Conservation (phyloP, 2,329 filamentous ascomycete species). For the Scolecobasidium constrictum region DNA sequence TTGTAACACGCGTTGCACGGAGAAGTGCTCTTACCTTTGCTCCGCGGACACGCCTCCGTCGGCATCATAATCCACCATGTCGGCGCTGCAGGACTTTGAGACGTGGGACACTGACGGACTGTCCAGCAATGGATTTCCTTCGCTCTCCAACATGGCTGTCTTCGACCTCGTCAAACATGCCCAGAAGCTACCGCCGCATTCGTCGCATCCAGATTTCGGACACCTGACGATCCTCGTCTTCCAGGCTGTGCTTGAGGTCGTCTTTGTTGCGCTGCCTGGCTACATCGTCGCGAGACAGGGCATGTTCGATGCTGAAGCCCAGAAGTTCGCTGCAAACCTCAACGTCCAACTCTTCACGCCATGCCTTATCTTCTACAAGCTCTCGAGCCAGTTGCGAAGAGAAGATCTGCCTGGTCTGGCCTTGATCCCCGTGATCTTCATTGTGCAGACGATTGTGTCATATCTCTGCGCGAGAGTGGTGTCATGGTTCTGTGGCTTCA, state of each 20-base stretch:
- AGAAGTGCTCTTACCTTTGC: too few relatives aligned
- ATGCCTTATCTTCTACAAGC: constrained; percentile 94
- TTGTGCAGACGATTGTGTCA: constrained; percentile 78
- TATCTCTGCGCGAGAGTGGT: constrained; percentile 65
- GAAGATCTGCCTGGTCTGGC: constrained; percentile 83
- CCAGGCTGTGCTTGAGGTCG: constrained; percentile 87
- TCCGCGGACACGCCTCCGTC: too few relatives aligned
- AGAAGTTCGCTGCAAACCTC: constrained; percentile 92
- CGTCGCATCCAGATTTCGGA: constrained; percentile 51
- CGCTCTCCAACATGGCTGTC: constrained; percentile 19
- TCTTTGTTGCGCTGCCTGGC: constrained; percentile 87
- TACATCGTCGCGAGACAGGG: constrained; percentile 85
- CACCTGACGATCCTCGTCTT: constrained; percentile 77
- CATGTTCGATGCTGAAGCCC: constrained; percentile 89
- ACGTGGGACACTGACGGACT: constrained; percentile 2
- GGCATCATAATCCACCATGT: too few relatives aligned
- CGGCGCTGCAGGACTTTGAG: constrained; percentile 14
- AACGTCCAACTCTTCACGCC: constrained; percentile 96
- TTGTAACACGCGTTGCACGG: too few relatives aligned
- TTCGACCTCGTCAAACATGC: constrained; percentile 19
- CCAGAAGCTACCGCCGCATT: constrained; percentile 25
- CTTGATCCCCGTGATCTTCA: constrained; percentile 90
- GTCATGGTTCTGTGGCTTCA: constrained; percentile 67
- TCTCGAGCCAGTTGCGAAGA: constrained; percentile 86
- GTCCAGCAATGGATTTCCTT: constrained; percentile 9